These are phyloP conservation scores for Zanthoxylum bungeanum DNA, from an alignment of 345 rosid species.

Conservation along the genomic window DNA sequence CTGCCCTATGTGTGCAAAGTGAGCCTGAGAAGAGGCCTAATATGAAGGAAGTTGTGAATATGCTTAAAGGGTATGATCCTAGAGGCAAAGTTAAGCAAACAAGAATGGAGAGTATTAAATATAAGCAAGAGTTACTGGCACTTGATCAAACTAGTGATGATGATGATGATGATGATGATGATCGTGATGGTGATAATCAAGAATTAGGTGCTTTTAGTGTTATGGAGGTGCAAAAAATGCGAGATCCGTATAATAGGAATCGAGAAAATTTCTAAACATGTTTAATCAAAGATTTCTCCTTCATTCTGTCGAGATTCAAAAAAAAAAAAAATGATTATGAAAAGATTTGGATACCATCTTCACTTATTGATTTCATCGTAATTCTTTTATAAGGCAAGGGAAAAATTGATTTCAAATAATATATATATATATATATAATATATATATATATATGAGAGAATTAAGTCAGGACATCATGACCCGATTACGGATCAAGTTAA, in stretches of 20 bases:
- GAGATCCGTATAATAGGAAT: slow-evolving; percentile 29
- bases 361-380: not conserved
- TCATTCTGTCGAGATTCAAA: too few species aligned
- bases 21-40: slow-evolving; percentile 69
- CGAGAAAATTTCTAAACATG: slow-evolving; percentile 15
- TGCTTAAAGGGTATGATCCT: slow-evolving; percentile 53
- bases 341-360: not conserved
- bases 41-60: slow-evolving; percentile 70
- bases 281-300: not conserved
- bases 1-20: slow-evolving; percentile 64
- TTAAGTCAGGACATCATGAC: too few species aligned
- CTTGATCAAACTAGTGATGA: slow-evolving; percentile 45
- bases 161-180: slow-evolving; percentile 7
- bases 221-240: slow-evolving; percentile 41
- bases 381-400: not conserved
- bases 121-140: slow-evolving; percentile 48
- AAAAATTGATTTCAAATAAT: not conserved
- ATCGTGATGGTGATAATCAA: slow-evolving; percentile 5
- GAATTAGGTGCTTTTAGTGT: slow-evolving; percentile 51
- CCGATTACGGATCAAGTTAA: too few species aligned
- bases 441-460: too few species aligned
- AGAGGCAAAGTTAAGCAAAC: slow-evolving; percentile 32
- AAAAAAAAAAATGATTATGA: too few species aligned
- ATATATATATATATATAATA: too few species aligned
- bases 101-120: slow-evolving; percentile 45